Base-by-base conservation (phyloP, 2,329 filamentous ascomycete genomes). In the Beauveria australis region DNA sequence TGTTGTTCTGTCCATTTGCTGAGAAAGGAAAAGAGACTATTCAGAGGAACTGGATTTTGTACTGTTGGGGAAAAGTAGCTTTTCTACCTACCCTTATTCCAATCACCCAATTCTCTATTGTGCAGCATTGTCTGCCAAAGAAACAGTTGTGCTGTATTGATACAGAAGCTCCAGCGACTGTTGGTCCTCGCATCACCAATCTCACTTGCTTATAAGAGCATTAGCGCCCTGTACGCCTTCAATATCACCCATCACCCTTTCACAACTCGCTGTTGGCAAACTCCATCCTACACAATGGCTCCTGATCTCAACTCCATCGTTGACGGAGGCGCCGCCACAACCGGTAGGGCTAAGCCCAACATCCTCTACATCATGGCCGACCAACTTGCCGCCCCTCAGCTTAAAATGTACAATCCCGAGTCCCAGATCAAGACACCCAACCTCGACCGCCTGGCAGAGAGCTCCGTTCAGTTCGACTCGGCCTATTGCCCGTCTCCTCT, bases 401-500 rank as follows among this genome's bases (percentile, higher is more conserved):
- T 97, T 67, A 93, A 92, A 78, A 93, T 96, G 79, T 92, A 97
- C 79, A 92, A 97, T 74, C 83, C 87, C 51, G 80, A 88, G 57
- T 96, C 92, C 1, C 89, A 90, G 72, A 96, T 97, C 81, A 90
- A 92, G 76, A 97, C 92, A 1, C 92, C 92, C 53, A 87, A 97
- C 76, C 83, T 97, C 63, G 91, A 97, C 75, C 83, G 85, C 56
- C 81, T 97, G 64, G 91, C 92, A 2, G 84, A 87, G 65, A 84
- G 84, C 63, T 89, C 91, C 10, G 92, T 96, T 37, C 89, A 95
- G 71, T 97, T 97, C 71, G 89, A 96, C 72, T 94, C 89, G 43
- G 92, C 92, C 22, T 97, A 97, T 79, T 96, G 92, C 78, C 93
- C 93, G 63, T 92, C 92, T 12, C 92, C 92, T 7, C 85, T 97